These are phyloP conservation scores for Oryza australiensis DNA, from an alignment of 176 grass and related monocot genomes.

Conservation along the genomic window DNA sequence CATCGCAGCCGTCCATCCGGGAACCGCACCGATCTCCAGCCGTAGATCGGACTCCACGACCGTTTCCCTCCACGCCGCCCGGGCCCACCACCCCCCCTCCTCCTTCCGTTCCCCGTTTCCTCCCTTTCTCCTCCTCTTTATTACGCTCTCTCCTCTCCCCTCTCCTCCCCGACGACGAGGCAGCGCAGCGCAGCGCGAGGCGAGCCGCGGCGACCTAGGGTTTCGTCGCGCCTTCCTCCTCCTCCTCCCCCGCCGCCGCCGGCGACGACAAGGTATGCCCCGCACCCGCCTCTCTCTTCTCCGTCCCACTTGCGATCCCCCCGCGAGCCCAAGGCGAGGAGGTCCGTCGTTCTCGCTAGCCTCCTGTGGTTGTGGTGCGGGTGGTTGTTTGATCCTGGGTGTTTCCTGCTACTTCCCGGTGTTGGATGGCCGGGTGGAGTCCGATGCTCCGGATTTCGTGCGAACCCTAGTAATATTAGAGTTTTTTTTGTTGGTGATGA, in stretches of 20 bases:
- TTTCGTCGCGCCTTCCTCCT: neutral
- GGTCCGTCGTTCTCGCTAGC: neutral
- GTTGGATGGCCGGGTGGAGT: neutral
- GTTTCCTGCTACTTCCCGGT: neutral
- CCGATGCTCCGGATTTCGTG: neutral
- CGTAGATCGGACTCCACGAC: neutral
- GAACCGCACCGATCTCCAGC: neutral
- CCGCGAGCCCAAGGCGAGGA: neutral
- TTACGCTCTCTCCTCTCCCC: neutral
- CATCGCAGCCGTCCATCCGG: slow-evolving; percentile 18
- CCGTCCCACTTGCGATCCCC: neutral
- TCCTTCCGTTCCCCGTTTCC: neutral
- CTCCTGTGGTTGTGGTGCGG: neutral
- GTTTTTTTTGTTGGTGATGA: neutral
- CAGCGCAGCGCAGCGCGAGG: neutral
- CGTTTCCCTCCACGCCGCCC: neutral
- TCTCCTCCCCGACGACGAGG: slow-evolving; percentile 31
- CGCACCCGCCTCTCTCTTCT: neutral
- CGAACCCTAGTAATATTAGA: neutral
- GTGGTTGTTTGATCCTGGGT: neutral
- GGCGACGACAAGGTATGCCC: neutral
- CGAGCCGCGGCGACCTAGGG: slow-evolving; percentile 7
- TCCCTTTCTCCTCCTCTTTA: neutral
- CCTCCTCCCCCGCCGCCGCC: too few species aligned
- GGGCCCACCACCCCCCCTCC: slow-evolving; percentile 19